A percentile compares a stretch with the other conserved stretches of the same genome.
These are phyloP conservation scores for Aphanomyces astaci DNA, from an alignment of 352 stramenopile species.

Conservation along the genomic window DNA sequence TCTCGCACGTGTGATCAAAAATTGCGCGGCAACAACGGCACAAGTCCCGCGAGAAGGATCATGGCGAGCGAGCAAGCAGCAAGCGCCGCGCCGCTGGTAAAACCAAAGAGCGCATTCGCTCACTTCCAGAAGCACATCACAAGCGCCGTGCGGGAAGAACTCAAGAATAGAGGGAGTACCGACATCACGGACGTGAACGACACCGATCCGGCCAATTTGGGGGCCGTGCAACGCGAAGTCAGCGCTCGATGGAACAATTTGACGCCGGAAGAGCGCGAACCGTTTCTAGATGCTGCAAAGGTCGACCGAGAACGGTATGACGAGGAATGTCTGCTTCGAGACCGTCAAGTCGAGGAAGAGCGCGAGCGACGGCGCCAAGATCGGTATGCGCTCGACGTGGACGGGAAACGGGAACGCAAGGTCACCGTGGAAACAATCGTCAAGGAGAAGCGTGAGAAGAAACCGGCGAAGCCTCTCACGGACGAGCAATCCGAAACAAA, in stretches of 20 bases:
- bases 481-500: constrained; percentile 68
- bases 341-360: constrained; percentile 62
- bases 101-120: constrained; percentile 67
- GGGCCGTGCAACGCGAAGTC: constrained; percentile 60
- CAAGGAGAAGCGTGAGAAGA: constrained; percentile 35
- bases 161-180: constrained; percentile 23
- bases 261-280: constrained; percentile 46
- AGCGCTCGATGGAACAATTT: constrained; percentile 70
- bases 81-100: constrained; percentile 37
- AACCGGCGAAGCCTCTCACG: constrained; percentile 41
- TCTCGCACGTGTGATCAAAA: constrained; percentile 2
- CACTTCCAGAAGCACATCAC: constrained; percentile 73
- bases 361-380: constrained; percentile 70
- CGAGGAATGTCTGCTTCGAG: constrained; percentile 58
- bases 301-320: constrained; percentile 62
- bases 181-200: constrained; percentile 33
- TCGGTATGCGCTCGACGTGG: constrained; percentile 43
- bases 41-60: background rate
- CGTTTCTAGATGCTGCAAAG: constrained; percentile 58
- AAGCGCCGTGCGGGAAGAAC: constrained; percentile 49
- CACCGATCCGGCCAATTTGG: constrained; percentile 36
- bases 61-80: constrained; percentile 9
- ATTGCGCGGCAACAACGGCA: constrained; percentile 10
- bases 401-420: constrained; percentile 81
- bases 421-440: constrained; percentile 28